Base-by-base conservation (phyloP, 1,284 basidiomycete genomes). In the Tylopilus sp. region DNA sequence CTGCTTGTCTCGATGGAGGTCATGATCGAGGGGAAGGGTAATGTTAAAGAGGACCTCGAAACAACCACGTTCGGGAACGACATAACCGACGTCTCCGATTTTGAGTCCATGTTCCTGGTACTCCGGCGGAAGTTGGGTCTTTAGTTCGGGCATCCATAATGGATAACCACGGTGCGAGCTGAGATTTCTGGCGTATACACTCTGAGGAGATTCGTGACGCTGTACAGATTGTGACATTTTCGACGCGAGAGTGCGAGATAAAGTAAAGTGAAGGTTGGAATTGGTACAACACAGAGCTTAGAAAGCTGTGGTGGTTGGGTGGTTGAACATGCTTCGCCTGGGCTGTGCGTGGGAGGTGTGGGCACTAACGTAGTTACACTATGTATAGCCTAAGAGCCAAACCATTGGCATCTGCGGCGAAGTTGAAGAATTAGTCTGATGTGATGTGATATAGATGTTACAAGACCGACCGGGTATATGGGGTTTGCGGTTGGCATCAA, bases 11-110 rank as follows among this genome's bases (percentile, higher is more conserved):
- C n/a, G 29, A 22, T 33, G 44, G 16, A 39, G 33, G 13, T 24
- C 54, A 52, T 24, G 55, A 15, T 49, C 47, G 47, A 24, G 47
- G 47, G 47, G 15, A n/a, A 49, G 47, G 47, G n/a, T 24, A 10
- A 49, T 49, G 22, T 49, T 49, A 12, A 49, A 49, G 22, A 49
- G 47, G n/a, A 49, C 47, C 22, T 49, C 47, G 22, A 49, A 49
- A 49, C 47, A 49, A n/a, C 47, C 47, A n/a, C 47, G 47, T 24
- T 24, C 47, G 13, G 33, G 33, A 19, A 29, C 36, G 15, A 61
- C 60, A 60, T 53, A 39, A 10, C 60, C 60, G 12, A 61, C 60
- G 36, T 61, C 60, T 22, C 60, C 60, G n/a, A 61, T 61, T 36
- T 44, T 36, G 26, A 61, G 51, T 39, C 60, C 60, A 9, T 49